Evolutionary conservation across 2,329 filamentous ascomycete species (phyloP).

Genomic region (Fusarium bulbicola): DNA sequence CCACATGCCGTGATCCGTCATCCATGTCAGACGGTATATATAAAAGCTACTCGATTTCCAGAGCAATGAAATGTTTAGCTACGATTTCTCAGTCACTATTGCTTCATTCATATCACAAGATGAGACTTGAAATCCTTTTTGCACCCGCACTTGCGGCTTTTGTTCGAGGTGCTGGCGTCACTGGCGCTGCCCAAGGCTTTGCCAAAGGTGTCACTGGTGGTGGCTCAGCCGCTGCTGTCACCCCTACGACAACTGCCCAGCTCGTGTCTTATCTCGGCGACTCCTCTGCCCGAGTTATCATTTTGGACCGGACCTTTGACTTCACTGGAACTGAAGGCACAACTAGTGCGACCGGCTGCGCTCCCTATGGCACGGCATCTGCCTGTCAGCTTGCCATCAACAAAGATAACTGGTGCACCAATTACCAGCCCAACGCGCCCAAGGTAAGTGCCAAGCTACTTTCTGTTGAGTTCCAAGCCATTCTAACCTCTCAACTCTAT

Average conservation of each 20-base stretch:
- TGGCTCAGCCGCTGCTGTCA: slow-evolving; percentile 65
- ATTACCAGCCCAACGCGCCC: slow-evolving; percentile 64
- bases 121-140: background rate
- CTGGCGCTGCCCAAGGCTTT: slow-evolving; percentile 49
- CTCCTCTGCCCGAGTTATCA: slow-evolving; percentile 62
- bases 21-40: background rate
- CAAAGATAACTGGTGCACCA: slow-evolving; percentile 66
- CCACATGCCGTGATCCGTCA: background rate
- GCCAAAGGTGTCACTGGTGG: slow-evolving; percentile 67
- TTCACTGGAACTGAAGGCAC: slow-evolving; percentile 66
- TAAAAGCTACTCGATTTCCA: background rate
- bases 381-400: slow-evolving; percentile 69
- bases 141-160: background rate
- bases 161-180: background rate
- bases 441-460: slow-evolving; percentile 49
- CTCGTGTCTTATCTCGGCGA: slow-evolving; percentile 68
- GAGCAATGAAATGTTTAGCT: background rate
- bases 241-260: slow-evolving; percentile 63
- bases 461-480: accelerated
- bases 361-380: slow-evolving; percentile 64
- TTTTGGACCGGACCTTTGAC: slow-evolving; percentile 65
- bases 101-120: background rate
- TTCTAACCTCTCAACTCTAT: accelerated
- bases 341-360: slow-evolving; percentile 62
- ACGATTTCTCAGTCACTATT: background rate